Percentiles rank a stretch among this genome's conserved stretches.
Evolutionary conservation across 2,329 filamentous ascomycete species (phyloP).

Genomic region (Paraphaeosphaeria sporulosa): DNA sequence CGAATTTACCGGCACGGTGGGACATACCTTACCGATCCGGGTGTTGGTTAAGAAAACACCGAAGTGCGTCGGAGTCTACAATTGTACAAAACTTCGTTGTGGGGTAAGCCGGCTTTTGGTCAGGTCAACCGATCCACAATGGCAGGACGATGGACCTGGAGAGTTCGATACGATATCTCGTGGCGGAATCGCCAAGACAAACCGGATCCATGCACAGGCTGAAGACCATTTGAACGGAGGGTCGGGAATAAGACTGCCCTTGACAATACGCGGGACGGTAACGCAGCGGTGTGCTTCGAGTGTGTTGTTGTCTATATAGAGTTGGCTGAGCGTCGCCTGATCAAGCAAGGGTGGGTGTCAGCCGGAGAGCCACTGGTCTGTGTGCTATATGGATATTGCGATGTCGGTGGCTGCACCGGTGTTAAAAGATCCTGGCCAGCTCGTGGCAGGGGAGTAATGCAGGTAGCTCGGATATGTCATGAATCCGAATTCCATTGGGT

Average conservation of each 20-base stretch:
- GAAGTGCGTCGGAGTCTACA: background rate
- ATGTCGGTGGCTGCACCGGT: constrained; percentile 5
- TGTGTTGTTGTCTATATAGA: constrained; percentile 8
- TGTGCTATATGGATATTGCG: background rate
- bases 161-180: background rate
- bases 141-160: background rate
- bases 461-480: constrained; percentile 12
- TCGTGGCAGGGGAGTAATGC: constrained; percentile 1
- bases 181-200: background rate
- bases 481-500: constrained; percentile 1
- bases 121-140: background rate
- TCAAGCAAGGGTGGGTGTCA: constrained; percentile 3
- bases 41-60: background rate
- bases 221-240: background rate
- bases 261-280: background rate
- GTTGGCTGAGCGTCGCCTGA: constrained; percentile 17
- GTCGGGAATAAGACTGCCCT: background rate
- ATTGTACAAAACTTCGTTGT: background rate
- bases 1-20: background rate
- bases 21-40: background rate
- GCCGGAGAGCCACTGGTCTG: constrained; percentile 11
- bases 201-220: background rate
- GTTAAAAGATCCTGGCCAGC: constrained; percentile 1
- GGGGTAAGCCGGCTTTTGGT: background rate
- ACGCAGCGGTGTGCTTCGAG: background rate